Base-by-base conservation (phyloP, 441 rosid species). In the Euphorbia schlechtendalii region DNA sequence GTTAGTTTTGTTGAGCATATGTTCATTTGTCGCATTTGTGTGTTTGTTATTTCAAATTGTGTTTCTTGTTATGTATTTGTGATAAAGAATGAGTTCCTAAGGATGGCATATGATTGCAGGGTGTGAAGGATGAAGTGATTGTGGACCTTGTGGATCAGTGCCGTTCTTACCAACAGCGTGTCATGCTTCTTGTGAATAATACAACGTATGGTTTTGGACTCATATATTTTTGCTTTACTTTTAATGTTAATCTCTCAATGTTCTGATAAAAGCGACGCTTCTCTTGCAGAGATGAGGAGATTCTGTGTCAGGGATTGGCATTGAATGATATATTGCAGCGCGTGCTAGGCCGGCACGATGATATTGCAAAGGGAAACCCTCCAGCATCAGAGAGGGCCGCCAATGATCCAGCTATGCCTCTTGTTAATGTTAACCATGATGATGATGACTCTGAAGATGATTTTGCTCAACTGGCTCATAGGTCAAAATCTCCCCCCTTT, bases 131-230 rank as follows among this genome's bases (percentile, higher is more conserved):
- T 76, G 99, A 93, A 77, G 77, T 90, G 71, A 86, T 93, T 61
- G 86, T 89, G 67, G 99, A 94, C 69, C 92, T 94, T 71, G 97
- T 87, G 20, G 97, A 84, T 56, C 99, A 94, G 75, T 90, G 99
- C 64, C 89, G 87, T 64, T 83, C 88, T 62, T 94, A 90, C 82
- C 96, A 89, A 70, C 81, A 83, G 45, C 93, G 96, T 49, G 96
- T 86, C 70, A 73, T 78, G 92, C 81, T 82, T 75, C 89, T 94
- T 69, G 99, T 89, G 76, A 87, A 87, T 71, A 78, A 70, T 65
- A 80, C 96, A 6, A 24, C 60, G 97, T 94, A 82, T 81, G 96
- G 59, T 70, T 65, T 75, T 61, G 8, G 60, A 61, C 34, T 22
- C 10, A 15, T 63, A 8, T 54, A 59, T 25, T 64, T 12, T 51